Base-by-base conservation (phyloP, 2,329 filamentous ascomycete genomes). In the Nothopassalora personata region DNA sequence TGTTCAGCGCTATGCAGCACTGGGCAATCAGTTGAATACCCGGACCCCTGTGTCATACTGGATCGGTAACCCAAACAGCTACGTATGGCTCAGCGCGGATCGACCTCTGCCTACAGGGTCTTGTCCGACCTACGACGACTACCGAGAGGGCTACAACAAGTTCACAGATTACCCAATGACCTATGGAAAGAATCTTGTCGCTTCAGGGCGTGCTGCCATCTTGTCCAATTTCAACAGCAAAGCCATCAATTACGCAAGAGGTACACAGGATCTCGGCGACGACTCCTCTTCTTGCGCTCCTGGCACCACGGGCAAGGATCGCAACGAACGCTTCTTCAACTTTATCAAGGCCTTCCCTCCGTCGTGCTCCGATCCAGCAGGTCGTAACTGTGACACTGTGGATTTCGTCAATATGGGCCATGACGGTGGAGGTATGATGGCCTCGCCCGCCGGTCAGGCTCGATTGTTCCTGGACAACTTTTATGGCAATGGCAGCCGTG, bases 321-420 rank as follows among this genome's bases (percentile, higher is more conserved):
- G 73, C 6, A 71, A 74, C 53, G 73, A 75, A 64, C 71, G 73
- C 6, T 75, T 75, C 65, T 74, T 74, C 68, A 71, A 74, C 64
- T 74, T 73, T 62, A 72, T 74, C 67, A 68, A 71, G 48, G 66
- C 64, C 8, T 74, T 74, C 58, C 70, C 71, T 15, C 56, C 66
- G 3, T 63, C 62, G n/a, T 73, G 72, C 56, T n/a, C 61, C 3
- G 61, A 65, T 43, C 63, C 71, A 8, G 33, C 53, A 0, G 61
- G 59, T 10, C 60, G 60, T n/a, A 67, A 70, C 46, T 73, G 71
- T 53, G 67, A 72, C 52, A 75, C 73, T 1, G 66, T 75, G 11
- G 73, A 75, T 54, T 70, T 72, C 48, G 65, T 74, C 27, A 60
- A 66, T 36, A 60, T 65, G 19, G 71, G 71, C 8, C 73, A 75